phyloP scores from a whole-genome alignment of 768 basidiomycete species.

The Podaxis sp. region DNA sequence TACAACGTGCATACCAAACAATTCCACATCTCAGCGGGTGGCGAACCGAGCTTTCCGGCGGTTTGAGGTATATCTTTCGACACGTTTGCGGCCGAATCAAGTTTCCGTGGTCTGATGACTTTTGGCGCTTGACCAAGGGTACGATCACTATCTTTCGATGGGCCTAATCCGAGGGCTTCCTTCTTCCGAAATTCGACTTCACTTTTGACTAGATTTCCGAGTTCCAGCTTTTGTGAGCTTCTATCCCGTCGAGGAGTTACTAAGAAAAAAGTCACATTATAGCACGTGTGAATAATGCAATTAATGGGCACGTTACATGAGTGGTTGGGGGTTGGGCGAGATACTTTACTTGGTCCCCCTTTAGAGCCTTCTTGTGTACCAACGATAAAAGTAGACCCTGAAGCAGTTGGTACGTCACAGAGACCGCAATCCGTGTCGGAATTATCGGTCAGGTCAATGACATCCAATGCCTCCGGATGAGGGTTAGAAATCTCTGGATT shows the following conservation, averaged over 20 bases:
- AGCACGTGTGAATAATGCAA: no score
- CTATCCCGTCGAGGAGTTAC: constrained; percentile 1
- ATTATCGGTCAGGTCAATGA: constrained; percentile 13
- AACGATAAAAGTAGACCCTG: constrained; percentile 28
- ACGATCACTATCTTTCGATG: constrained; percentile 22
- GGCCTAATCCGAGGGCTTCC: constrained; percentile 38
- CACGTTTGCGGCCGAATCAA: background rate
- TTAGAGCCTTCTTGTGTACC: constrained; percentile 13
- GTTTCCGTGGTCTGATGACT: background rate
- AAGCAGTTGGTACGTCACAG: constrained; percentile 26
- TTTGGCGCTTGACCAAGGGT: constrained; percentile 18
- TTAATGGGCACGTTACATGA: no score
- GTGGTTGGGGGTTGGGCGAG: no score
- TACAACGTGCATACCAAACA: constrained; percentile 66
- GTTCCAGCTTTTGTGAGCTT: constrained; percentile 15
- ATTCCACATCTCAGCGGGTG: constrained; percentile 32
- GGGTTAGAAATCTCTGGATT: background rate
- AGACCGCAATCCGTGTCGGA: constrained; percentile 15
- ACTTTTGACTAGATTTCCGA: constrained; percentile 33
- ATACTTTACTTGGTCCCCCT: background rate
- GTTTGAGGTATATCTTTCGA: constrained; percentile 6
- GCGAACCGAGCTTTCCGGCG: background rate
- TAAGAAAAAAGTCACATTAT: background rate
- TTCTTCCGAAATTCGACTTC: constrained; percentile 43
- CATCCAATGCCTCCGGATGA: background rate